Base-by-base conservation (phyloP, 1,284 basidiomycete species). In the Ceratobasidium sp. region DNA sequence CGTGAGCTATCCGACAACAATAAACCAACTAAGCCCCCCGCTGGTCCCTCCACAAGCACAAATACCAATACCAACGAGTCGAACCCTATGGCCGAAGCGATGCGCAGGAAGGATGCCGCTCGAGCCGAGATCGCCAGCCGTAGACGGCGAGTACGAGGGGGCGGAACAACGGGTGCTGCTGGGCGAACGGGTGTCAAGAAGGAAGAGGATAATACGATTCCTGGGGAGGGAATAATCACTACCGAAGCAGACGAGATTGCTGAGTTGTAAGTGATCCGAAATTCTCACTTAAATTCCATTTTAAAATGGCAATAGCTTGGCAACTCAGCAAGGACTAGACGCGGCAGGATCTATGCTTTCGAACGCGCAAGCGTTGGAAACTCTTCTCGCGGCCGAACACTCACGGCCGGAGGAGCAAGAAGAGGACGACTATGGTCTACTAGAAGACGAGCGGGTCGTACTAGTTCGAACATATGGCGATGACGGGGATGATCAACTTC, bases 381-480 rank as follows among this genome's bases (percentile, higher is more conserved):
- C 53, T 19, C 53, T 56, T 1, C 21, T 49, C 27, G n/a, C 49
- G 3, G 39, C 47, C 27, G 58, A 75, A 13, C 39, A 21, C 2
- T 23, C 23, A 9, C 50, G 19, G 27, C 8, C 23, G 52, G 16
- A 13, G 16, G 87, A 91, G 58, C 93, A 91, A 74, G 88, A 95
- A 72, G 80, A 83, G 7, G 83, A 36, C 11, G 33, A 89, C 73
- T 99, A 93, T 73, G 95, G 95, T 0, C 77, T 99, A 13, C 77
- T 98, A 25, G 79, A 84, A 1, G 87, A 91, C 0, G 87, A 91
- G 72, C 86, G 96, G 72, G 88, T 90, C 0, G 87, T 98, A 14
- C 79, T 98, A 19, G 85, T 99, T 27, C 85, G 95, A 0, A 85
- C 92, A 0, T 99, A 96, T 75, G 88, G 90, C 0, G 95, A 95